Conservation (phyloP, 2,329 filamentous ascomycete species). For the Alternaria novae-zelandiae region DNA sequence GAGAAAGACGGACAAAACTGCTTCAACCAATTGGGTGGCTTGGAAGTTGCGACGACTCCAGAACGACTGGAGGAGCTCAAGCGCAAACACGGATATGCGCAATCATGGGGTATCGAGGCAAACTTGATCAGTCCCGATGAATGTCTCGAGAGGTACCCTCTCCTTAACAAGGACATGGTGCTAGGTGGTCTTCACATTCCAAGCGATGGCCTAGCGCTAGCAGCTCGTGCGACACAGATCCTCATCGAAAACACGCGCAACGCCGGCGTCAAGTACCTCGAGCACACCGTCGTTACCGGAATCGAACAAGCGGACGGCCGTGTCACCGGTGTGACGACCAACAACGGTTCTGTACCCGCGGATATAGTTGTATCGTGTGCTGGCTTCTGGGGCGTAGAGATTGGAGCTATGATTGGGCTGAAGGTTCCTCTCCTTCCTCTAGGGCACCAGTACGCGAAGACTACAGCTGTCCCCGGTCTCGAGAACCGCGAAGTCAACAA, state of each 20-base stretch:
- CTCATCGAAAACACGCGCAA: slow-evolving; percentile 64
- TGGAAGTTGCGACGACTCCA: slow-evolving; percentile 68
- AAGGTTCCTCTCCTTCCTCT: slow-evolving; percentile 66
- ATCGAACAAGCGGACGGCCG: slow-evolving; percentile 58
- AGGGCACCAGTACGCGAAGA: slow-evolving; percentile 70
- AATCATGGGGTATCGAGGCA: slow-evolving; percentile 66
- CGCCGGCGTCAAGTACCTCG: slow-evolving; percentile 66
- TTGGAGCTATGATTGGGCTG: slow-evolving; percentile 66
- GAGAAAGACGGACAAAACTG: slow-evolving; percentile 54
- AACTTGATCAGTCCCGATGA: slow-evolving; percentile 59
- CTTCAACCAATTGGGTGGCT: slow-evolving; percentile 68
- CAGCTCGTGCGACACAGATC: slow-evolving; percentile 66
- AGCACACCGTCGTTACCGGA: slow-evolving; percentile 63
- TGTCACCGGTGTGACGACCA: slow-evolving; percentile 64
- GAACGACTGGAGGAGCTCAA: slow-evolving; percentile 67
- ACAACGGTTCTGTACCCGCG: slow-evolving; percentile 58
- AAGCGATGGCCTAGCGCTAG: slow-evolving; percentile 66
- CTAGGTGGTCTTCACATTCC: slow-evolving; percentile 67
- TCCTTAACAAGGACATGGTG: slow-evolving; percentile 60
- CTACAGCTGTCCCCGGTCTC: slow-evolving; percentile 58
- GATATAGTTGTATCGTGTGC: slow-evolving; percentile 69
- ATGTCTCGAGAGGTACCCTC: slow-evolving; percentile 62
- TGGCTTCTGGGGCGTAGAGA: slow-evolving; percentile 70
- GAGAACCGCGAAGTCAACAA: slow-evolving; percentile 49
- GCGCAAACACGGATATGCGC: slow-evolving; percentile 66